phyloP scores from a whole-genome alignment of 1,284 basidiomycete species.

The Boletus nobilissimus region DNA sequence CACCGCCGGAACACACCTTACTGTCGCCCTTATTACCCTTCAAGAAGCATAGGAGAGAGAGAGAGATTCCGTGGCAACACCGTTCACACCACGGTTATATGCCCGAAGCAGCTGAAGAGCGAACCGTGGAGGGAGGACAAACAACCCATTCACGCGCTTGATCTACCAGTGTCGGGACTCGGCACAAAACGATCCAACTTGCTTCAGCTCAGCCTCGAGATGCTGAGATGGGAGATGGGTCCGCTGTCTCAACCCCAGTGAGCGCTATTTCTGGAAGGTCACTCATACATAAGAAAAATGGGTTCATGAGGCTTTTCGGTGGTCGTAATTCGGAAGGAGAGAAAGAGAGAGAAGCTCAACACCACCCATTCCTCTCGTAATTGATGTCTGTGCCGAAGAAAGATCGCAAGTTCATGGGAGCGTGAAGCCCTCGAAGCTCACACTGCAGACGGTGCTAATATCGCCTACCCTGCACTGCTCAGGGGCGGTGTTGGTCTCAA shows the following conservation, averaged over 20 bases:
- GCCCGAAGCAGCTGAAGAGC: slow-evolving; percentile 39
- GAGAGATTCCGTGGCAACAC: slow-evolving; percentile 65
- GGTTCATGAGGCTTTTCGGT: slow-evolving; percentile 82
- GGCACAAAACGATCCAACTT: slow-evolving; percentile 58
- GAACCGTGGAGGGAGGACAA: slow-evolving; percentile 31
- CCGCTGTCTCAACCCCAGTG: slow-evolving; percentile 33
- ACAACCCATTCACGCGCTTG: slow-evolving; percentile 57
- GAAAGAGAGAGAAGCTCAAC: slow-evolving; percentile 55
- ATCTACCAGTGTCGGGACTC: slow-evolving; percentile 69
- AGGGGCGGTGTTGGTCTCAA: slow-evolving; percentile 20
- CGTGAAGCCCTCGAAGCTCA: slow-evolving; percentile 41
- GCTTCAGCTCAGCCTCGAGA: slow-evolving; percentile 51
- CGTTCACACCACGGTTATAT: slow-evolving; percentile 46
- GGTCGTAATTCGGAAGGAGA: slow-evolving; percentile 54
- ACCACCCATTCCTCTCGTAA: slow-evolving; percentile 65
- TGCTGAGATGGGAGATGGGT: slow-evolving; percentile 55
- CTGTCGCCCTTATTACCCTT: slow-evolving; percentile 75
- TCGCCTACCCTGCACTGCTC: slow-evolving; percentile 34
- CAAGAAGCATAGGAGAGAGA: slow-evolving; percentile 73
- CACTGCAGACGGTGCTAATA: slow-evolving; percentile 56
- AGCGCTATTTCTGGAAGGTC: slow-evolving; percentile 52
- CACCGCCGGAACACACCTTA: slow-evolving; percentile 61
- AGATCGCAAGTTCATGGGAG: slow-evolving; percentile 39
- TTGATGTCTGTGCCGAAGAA: slow-evolving; percentile 52
- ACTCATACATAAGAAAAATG: slow-evolving; percentile 79